Percentiles rank a stretch among this genome's conserved stretches.
Conservation (phyloP, 768 basidiomycete genomes). For the Rhizopogon roseolus region DNA sequence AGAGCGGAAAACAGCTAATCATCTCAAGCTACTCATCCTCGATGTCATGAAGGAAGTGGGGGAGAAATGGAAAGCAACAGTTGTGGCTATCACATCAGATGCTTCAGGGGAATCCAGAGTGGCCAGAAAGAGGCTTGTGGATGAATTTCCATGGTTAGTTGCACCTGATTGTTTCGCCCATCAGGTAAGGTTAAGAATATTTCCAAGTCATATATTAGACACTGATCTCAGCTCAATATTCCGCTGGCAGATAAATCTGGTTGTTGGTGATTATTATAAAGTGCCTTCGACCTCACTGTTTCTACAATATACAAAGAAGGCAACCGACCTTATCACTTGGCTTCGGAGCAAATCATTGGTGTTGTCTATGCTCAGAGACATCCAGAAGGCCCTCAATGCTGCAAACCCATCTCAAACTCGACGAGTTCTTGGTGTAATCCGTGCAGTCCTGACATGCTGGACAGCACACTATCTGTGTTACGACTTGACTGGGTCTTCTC, state of each 20-base stretch:
- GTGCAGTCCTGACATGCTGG: conserved; percentile 31
- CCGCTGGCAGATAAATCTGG: conserved; percentile 33
- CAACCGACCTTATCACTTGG: conserved; percentile 31
- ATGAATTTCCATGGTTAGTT: too few species aligned
- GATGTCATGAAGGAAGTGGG: neutral
- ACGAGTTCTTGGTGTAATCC: conserved; percentile 17
- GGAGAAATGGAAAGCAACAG: neutral
- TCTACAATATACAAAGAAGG: conserved; percentile 11
- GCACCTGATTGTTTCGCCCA: too few species aligned
- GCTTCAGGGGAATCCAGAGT: too few species aligned
- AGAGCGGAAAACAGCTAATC: neutral
- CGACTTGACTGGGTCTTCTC: too few species aligned
- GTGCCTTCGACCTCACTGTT: conserved; percentile 10
- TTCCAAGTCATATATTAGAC: too few species aligned
- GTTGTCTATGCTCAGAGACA: conserved; percentile 21
- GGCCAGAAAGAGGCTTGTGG: too few species aligned
- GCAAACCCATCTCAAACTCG: neutral
- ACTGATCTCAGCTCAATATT: neutral
- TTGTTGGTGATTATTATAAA: conserved; percentile 33
- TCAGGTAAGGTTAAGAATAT: too few species aligned
- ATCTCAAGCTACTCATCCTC: neutral
- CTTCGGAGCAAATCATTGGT: conserved; percentile 27
- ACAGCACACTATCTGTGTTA: conserved; percentile 29
- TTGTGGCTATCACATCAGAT: conserved; percentile 1
- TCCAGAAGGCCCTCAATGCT: conserved; percentile 5